Base-by-base conservation (phyloP, 768 basidiomycete species). In the Lentinula boryana region DNA sequence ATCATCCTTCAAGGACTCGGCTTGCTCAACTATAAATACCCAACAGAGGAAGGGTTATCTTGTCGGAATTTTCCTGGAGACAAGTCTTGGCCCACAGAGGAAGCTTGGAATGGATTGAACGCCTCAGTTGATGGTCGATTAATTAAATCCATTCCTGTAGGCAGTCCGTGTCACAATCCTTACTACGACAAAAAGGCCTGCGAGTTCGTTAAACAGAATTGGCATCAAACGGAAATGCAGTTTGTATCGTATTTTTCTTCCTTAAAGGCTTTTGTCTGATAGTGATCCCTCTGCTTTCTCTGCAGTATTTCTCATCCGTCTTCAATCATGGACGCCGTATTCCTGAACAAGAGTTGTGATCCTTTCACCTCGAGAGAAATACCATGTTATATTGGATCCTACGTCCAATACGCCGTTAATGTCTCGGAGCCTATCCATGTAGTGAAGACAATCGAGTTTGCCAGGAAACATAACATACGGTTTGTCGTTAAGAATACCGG, bases 291-390 rank as follows among this genome's bases (percentile, higher is more conserved):
- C 27, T 27, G 27, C 27, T 27, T 21, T 9, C 2, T 31, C 23
- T 27, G 16, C 48, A 64, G 63, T 33, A 50, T 43, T 5, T 38
- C 58, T 32, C 60, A 60, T 50, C 62, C 67, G 0, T 65, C 67
- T 15, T 68, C 67, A 2, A 65, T 66, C n/a, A 66, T 66, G 62
- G 61, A 62, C 10, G 62, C 67, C 1, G 51, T 65, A 21, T 66
- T 65, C 36, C 36, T 62, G 4, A 68, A 68, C 38, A 60, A 64
- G 52, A 68, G 66, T 38, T 68, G 67, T 50, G 66, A 68, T 53
- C 67, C 65, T 1, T 68, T 68, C 41, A 63, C 63, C 1, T 10
- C 35, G 1, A 59, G 61, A 21, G 49, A 63, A 0, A 49, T 36
- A 5, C 63, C 46, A 1, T 68, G 67, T 49, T 33, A 59, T 8